These are phyloP conservation scores for Clarireedia sp. DNA, from an alignment of 2,329 filamentous ascomycete species.

Conservation along the genomic window DNA sequence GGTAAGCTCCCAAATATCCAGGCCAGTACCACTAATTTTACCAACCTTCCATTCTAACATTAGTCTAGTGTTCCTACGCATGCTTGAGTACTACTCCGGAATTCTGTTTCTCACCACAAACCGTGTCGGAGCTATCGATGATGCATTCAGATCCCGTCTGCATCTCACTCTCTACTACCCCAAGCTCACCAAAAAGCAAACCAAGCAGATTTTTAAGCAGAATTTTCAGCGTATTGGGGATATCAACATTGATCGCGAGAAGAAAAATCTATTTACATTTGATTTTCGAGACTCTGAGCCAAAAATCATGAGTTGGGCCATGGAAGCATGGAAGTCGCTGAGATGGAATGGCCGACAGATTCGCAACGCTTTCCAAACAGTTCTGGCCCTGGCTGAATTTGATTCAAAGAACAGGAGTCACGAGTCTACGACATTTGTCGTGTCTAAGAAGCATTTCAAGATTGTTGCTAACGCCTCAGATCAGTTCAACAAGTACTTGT, in stretches of 20 bases:
- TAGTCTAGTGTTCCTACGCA: conserved; percentile 27
- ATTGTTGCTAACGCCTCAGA: not conserved
- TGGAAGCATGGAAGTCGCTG: too few species aligned
- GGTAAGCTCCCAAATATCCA: too few species aligned
- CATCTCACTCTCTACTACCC: conserved; percentile 27
- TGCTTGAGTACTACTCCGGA: conserved; percentile 35
- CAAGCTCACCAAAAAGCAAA: not conserved
- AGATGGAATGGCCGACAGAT: conserved; percentile 28
- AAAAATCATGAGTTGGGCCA: too few species aligned
- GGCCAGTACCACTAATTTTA: too few species aligned
- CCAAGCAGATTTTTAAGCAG: too few species aligned
- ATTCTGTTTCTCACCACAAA: conserved; percentile 35
- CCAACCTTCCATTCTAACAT: too few species aligned
- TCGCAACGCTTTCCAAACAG: conserved; percentile 27
- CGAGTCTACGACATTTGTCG: not conserved
- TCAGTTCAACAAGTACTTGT: too few species aligned
- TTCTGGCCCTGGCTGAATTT: conserved; percentile 24
- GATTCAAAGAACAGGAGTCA: conserved; percentile 9
- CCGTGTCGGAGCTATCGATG: conserved; percentile 31
- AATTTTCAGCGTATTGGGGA: too few species aligned
- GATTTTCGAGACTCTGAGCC: too few species aligned
- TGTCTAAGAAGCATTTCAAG: not conserved
- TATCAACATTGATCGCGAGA: too few species aligned
- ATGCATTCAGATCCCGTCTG: conserved; percentile 30
- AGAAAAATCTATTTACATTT: too few species aligned